Evolutionary conservation across 2,329 filamentous ascomycete genomes (phyloP).

Genomic region (Apiospora pterosperma): DNA sequence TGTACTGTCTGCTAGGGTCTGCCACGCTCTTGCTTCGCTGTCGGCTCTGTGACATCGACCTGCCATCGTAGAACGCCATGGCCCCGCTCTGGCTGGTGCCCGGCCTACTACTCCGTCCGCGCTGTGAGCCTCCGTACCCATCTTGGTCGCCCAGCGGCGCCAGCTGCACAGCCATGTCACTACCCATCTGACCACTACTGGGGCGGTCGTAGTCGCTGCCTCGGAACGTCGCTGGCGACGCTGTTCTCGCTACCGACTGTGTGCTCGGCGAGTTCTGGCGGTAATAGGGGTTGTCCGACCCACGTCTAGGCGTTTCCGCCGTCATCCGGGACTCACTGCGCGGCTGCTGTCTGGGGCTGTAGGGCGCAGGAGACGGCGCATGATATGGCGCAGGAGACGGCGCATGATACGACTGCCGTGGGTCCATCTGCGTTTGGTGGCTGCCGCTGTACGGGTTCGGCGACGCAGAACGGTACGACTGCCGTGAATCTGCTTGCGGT

Average conservation of each 20-base stretch:
- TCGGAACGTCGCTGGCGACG: slow-evolving; percentile 46
- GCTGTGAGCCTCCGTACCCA: slow-evolving; percentile 43
- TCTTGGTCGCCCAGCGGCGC: slow-evolving; percentile 58
- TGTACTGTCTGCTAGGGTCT: slow-evolving; percentile 78
- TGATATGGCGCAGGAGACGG: background rate
- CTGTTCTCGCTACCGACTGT: slow-evolving; percentile 33
- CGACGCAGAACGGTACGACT: slow-evolving; percentile 44
- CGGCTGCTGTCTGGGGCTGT: slow-evolving; percentile 16
- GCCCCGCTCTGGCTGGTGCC: slow-evolving; percentile 45
- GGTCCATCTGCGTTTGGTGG: background rate
- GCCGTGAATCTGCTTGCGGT: slow-evolving; percentile 17
- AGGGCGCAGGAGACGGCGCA: background rate
- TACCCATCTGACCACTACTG: slow-evolving; percentile 45
- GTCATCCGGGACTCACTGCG: slow-evolving; percentile 31
- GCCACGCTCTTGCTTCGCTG: slow-evolving; percentile 80
- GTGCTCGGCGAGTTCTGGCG: slow-evolving; percentile 50
- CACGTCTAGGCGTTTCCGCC: slow-evolving; percentile 40
- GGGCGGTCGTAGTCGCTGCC: slow-evolving; percentile 44
- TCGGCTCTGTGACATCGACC: slow-evolving; percentile 39
- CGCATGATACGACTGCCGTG: background rate
- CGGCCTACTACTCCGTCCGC: slow-evolving; percentile 43
- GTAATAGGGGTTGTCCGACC: slow-evolving; percentile 49
- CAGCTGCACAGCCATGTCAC: slow-evolving; percentile 67
- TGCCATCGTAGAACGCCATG: slow-evolving; percentile 55
- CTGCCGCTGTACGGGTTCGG: slow-evolving; percentile 50